Percentiles rank a stretch among this genome's conserved stretches.
These are phyloP conservation scores for Bipolaris bicolor DNA, from an alignment of 2,329 filamentous ascomycete species.

Conservation along the genomic window DNA sequence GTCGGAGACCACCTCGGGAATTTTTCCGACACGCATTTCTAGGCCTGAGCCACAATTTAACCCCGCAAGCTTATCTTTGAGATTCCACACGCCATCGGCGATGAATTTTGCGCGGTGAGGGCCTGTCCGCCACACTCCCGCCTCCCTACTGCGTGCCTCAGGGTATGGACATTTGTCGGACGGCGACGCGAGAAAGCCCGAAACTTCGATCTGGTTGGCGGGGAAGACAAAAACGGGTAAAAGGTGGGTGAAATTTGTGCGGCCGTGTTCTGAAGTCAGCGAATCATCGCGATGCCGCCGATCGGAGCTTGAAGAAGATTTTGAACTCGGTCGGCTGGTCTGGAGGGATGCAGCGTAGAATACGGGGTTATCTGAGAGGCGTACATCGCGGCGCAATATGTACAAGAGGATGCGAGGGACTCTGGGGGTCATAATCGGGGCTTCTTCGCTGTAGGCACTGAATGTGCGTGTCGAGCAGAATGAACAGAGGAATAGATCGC, in stretches of 20 bases:
- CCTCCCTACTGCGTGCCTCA: constrained; percentile 69
- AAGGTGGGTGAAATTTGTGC: constrained; percentile 58
- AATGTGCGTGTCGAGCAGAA: constrained; percentile 29
- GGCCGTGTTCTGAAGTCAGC: constrained; percentile 29
- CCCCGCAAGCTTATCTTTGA: constrained; percentile 67
- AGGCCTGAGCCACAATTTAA: constrained; percentile 63
- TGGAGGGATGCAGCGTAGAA: constrained; percentile 62
- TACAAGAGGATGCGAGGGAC: constrained; percentile 66
- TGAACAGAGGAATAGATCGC: constrained; percentile 34
- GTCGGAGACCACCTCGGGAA: constrained; percentile 64
- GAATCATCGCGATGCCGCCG: constrained; percentile 49
- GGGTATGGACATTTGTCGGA: constrained; percentile 65
- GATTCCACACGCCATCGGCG: constrained; percentile 73
- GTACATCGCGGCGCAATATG: constrained; percentile 73
- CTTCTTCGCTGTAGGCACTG: constrained; percentile 16
- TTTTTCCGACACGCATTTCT: constrained; percentile 66
- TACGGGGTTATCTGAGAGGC: constrained; percentile 75
- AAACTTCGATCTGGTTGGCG: constrained; percentile 74
- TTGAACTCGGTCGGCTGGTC: constrained; percentile 16
- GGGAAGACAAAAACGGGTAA: constrained; percentile 71
- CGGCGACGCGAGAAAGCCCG: constrained; percentile 67
- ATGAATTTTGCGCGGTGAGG: constrained; percentile 74
- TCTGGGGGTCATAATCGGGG: constrained; percentile 29
- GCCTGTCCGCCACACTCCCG: constrained; percentile 74
- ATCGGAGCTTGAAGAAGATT: constrained; percentile 14